Conservation (phyloP, 306 rosid genomes). For the Arachis hypogaea region DNA sequence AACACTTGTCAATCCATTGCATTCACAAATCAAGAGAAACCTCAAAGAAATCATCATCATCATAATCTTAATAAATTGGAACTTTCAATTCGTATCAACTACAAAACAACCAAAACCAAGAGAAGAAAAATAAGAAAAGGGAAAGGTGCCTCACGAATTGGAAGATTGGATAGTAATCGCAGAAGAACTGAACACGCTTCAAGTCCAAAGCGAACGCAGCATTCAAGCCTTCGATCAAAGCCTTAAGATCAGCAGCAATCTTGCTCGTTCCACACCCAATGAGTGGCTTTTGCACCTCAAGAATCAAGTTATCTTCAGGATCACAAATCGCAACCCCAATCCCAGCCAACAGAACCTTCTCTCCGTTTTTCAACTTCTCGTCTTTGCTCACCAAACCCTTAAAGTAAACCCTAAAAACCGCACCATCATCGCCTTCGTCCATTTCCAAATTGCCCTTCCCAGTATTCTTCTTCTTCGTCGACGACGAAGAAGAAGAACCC, state of each 20-base stretch:
- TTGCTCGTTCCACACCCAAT: conserved; percentile 48
- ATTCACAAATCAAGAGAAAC: not conserved
- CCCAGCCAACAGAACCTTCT: conserved; percentile 48
- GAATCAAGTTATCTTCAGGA: conserved; percentile 40
- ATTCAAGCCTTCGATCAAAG: conserved; percentile 70
- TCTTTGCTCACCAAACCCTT: conserved; percentile 71
- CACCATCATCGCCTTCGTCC: conserved; percentile 24
- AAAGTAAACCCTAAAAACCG: conserved; percentile 55
- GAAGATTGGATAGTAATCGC: conserved; percentile 50
- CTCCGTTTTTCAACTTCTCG: conserved; percentile 46
- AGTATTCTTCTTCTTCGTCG: not conserved
- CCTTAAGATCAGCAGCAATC: conserved; percentile 54
- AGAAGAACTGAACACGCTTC: conserved; percentile 41
- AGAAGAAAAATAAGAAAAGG: not conserved
- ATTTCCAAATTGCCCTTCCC: not conserved
- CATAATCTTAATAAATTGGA: not conserved
- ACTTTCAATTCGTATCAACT: not conserved
- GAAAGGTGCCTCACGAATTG: conserved; percentile 50
- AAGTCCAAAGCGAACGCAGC: conserved; percentile 58
- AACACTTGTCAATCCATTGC: not conserved
- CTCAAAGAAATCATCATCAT: not conserved
- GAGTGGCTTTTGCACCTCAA: conserved; percentile 49
- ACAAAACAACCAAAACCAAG: not conserved
- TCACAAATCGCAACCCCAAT: conserved; percentile 76
- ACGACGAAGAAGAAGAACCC: conserved; percentile 43